A percentile compares a stretch with the other conserved stretches of the same genome.
phyloP scores from a whole-genome alignment of 1,284 basidiomycete genomes.

The Ceratobasidium sp. region DNA sequence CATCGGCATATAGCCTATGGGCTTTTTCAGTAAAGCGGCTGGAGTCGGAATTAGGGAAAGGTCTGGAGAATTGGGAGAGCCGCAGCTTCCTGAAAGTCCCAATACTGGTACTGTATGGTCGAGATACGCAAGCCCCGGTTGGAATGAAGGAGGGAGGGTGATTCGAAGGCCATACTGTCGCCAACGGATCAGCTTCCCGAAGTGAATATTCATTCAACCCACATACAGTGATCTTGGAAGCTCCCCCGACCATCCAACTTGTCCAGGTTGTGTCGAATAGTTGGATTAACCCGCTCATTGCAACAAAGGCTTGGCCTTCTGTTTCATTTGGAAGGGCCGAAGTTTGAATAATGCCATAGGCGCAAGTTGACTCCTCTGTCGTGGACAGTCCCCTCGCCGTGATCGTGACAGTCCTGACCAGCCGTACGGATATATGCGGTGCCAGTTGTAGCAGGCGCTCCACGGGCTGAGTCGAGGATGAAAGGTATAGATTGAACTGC shows the following conservation, averaged over 20 bases:
- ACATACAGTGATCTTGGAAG: conserved; percentile 18
- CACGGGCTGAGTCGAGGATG: conserved; percentile 2
- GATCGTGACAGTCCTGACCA: conserved; percentile 6
- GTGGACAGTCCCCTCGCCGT: conserved; percentile 20
- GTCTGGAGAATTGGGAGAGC: conserved; percentile 15
- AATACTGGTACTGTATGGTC: conserved; percentile 13
- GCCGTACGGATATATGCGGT: conserved; percentile 36
- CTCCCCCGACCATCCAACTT: conserved; percentile 20
- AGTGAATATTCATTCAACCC: not conserved
- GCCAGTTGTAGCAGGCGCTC: conserved; percentile 3
- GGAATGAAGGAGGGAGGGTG: conserved; percentile 17
- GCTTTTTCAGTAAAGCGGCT: conserved; percentile 32
- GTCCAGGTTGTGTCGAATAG: conserved; percentile 19
- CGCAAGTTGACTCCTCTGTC: conserved; percentile 4
- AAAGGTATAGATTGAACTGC: conserved; percentile 16
- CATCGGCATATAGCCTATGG: conserved; percentile 41
- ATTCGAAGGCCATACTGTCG: conserved; percentile 29
- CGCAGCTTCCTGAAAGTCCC: conserved; percentile 2
- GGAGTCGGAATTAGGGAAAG: conserved; percentile 32
- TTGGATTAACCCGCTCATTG: not conserved
- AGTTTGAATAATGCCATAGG: not conserved
- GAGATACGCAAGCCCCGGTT: conserved; percentile 29
- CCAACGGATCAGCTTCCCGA: not conserved
- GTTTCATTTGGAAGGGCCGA: not conserved
- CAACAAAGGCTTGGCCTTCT: not conserved